phyloP scores from a whole-genome alignment of 345 rosid species.

The Arabis alpina region DNA sequence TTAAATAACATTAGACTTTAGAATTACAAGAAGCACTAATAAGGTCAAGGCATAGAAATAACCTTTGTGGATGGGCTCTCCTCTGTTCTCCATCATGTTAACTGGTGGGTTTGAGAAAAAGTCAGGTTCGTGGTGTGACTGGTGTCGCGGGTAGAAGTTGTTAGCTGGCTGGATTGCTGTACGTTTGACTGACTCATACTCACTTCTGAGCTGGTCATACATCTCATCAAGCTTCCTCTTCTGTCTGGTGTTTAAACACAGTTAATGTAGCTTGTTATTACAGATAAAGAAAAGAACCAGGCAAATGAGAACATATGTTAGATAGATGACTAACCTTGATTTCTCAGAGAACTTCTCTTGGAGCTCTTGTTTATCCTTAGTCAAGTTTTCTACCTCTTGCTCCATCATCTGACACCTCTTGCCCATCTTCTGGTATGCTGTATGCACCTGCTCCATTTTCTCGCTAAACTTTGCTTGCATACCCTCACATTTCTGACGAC shows the following conservation, averaged over 20 bases:
- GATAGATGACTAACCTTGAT: slow-evolving; percentile 63
- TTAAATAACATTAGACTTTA: slow-evolving; percentile 40
- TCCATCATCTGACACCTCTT: slow-evolving; percentile 92
- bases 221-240: slow-evolving; percentile 98
- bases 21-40: slow-evolving; percentile 28
- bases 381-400: slow-evolving; percentile 81
- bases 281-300: slow-evolving; percentile 21
- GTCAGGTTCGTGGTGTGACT: slow-evolving; percentile 67
- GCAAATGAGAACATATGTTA: slow-evolving; percentile 11
- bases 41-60: slow-evolving; percentile 8
- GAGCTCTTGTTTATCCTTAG: slow-evolving; percentile 94
- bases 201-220: slow-evolving; percentile 88
- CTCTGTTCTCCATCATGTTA: slow-evolving; percentile 69
- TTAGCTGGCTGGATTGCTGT: slow-evolving; percentile 78
- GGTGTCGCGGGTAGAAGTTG: slow-evolving; percentile 65
- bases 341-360: slow-evolving; percentile 94
- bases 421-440: slow-evolving; percentile 91
- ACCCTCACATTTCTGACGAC: slow-evolving; percentile 84
- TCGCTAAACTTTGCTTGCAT: slow-evolving; percentile 92
- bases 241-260: slow-evolving; percentile 58
- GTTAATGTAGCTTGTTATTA: slow-evolving; percentile 5
- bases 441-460: slow-evolving; percentile 85
- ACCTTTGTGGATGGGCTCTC: slow-evolving; percentile 79
- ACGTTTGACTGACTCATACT: slow-evolving; percentile 75
- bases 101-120: slow-evolving; percentile 66